Base-by-base conservation (phyloP, 1,284 basidiomycete species). In the Apiotrichum akiyoshidainum region DNA sequence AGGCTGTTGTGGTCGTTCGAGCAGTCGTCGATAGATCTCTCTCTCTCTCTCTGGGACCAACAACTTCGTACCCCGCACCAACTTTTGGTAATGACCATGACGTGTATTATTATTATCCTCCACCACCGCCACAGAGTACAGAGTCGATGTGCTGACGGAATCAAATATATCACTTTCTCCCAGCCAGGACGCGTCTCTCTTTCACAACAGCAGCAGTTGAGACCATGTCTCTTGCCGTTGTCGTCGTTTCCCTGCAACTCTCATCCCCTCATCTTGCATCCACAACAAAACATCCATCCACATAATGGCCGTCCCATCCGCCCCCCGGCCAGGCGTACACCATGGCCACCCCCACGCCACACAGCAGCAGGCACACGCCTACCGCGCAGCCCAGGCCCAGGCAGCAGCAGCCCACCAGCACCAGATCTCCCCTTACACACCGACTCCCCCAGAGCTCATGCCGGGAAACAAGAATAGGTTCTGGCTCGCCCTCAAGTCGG, bases 401-500 rank as follows among this genome's bases (percentile, higher is more conserved):
- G 44, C 49, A 13, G 33, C 55, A 3, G 33, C 34, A 9, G 41
- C 44, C n/a, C 33, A 34, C 12, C 61, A 57, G 45, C 57, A 49
- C 44, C 59, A 58, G 17, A 21, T 63, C 65, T n/a, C 51, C 54
- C 16, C 73, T 71, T 57, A 58, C 26, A 31, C 61, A 8, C 70
- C 73, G 14, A 46, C 52, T 5, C 7, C 56, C 0, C 41, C 45
- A 26, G 70, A 75, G 39, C 65, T 76, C 14, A 55, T 62, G 10
- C 55, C 63, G 0, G 70, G 69, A 10, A 59, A 69, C 8, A 55
- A 59, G 22, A 75, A 74, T 58, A 58, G 70, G 0, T 63, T 76
- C 5, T 68, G 74, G 59, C 68, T 77, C 31, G 58, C 70, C 3
- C 57, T 77, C 1, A 61, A 68, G 11, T 73, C 70, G 9, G 64